Conservation (phyloP, 106 monocot species). For the Dendrobium nobile region DNA sequence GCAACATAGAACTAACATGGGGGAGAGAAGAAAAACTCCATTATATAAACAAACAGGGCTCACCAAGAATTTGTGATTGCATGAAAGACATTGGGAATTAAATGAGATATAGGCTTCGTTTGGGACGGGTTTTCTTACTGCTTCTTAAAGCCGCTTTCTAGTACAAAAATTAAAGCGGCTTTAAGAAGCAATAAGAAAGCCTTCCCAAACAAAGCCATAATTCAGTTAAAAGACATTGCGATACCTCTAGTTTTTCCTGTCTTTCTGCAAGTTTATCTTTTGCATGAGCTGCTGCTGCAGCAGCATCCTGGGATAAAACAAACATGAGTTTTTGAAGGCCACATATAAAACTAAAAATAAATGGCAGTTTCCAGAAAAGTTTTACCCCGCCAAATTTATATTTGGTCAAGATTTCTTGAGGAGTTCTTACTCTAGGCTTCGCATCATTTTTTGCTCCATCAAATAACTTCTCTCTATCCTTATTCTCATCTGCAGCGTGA, state of each 20-base stretch:
- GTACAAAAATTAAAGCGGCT: too few species aligned
- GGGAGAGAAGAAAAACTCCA: too few species aligned
- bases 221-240: too few species aligned
- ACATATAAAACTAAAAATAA: background rate
- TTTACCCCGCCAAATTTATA: constrained; percentile 85
- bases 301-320: constrained; percentile 58
- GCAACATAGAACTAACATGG: too few species aligned
- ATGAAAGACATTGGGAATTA: too few species aligned
- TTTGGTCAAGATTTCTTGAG: constrained; percentile 86
- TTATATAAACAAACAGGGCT: too few species aligned
- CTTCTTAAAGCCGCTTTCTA: too few species aligned
- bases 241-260: constrained; percentile 87
- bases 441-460: constrained; percentile 44
- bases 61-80: too few species aligned
- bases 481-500: constrained; percentile 30
- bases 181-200: too few species aligned
- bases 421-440: constrained; percentile 70
- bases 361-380: background rate
- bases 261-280: constrained; percentile 73
- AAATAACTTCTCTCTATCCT: constrained; percentile 69
- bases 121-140: too few species aligned
- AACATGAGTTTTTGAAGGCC: background rate
- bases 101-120: too few species aligned
- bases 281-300: constrained; percentile 91
- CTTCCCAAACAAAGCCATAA: too few species aligned